These are phyloP conservation scores for Steccherinum ochraceum DNA, from an alignment of 768 basidiomycete genomes.

Conservation along the genomic window DNA sequence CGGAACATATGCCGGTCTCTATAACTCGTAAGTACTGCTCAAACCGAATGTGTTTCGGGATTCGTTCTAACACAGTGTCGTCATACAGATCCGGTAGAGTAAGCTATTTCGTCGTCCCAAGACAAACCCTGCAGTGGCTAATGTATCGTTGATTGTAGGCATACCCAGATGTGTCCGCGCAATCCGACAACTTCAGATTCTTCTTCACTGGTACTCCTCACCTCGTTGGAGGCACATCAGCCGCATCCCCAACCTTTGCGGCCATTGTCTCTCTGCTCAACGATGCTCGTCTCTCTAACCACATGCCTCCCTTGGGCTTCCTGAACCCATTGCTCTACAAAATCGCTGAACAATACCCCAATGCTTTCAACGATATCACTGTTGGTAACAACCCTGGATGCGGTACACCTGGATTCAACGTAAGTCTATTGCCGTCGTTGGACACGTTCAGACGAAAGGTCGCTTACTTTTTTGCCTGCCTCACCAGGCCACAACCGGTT, in stretches of 20 bases:
- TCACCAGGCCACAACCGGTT: slow-evolving; percentile 23
- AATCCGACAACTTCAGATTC: slow-evolving; percentile 43
- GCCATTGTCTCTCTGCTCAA: slow-evolving; percentile 53
- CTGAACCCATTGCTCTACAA: slow-evolving; percentile 28
- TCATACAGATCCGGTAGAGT: neutral
- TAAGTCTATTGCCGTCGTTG: neutral
- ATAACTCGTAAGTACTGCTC: slow-evolving; percentile 46
- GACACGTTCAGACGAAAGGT: neutral
- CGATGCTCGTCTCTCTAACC: slow-evolving; percentile 23
- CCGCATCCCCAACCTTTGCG: slow-evolving; percentile 56
- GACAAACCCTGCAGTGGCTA: neutral
- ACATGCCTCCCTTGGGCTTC: slow-evolving; percentile 28
- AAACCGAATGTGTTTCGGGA: too few species aligned
- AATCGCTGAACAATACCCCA: slow-evolving; percentile 9
- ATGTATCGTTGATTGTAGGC: slow-evolving; percentile 27
- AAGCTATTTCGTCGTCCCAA: too few species aligned
- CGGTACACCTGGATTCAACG: slow-evolving; percentile 26
- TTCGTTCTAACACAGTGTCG: neutral
- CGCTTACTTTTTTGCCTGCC: too few species aligned
- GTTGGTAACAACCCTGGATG: slow-evolving; percentile 28
- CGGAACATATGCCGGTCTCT: slow-evolving; percentile 46
- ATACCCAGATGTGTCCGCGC: slow-evolving; percentile 63
- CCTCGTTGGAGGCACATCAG: slow-evolving; percentile 54
- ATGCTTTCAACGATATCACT: slow-evolving; percentile 28
- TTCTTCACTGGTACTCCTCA: slow-evolving; percentile 30